These are phyloP conservation scores for Chrysoporthe austroafricana DNA, from an alignment of 2,329 filamentous ascomycete genomes.

Conservation along the genomic window DNA sequence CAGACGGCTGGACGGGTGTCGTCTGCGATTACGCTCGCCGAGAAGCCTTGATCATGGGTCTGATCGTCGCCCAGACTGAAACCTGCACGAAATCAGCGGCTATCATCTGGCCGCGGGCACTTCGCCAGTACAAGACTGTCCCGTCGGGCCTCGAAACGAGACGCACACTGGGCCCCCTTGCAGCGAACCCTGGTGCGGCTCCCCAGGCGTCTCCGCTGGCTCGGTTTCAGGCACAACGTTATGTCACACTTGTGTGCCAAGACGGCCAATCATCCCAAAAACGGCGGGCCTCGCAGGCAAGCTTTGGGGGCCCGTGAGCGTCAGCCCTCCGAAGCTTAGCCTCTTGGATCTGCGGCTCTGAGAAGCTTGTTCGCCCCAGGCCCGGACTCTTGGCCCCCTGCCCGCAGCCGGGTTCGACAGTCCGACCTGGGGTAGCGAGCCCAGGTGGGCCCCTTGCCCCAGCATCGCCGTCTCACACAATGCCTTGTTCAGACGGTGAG, in stretches of 20 bases:
- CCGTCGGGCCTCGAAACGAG: not conserved
- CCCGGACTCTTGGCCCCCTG: not conserved
- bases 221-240: not conserved
- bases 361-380: not conserved
- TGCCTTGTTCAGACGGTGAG: conserved; percentile 4
- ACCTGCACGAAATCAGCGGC: conserved; percentile 4
- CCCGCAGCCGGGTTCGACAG: not conserved
- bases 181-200: not conserved
- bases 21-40: not conserved
- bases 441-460: not conserved
- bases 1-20: not conserved
- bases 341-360: not conserved
- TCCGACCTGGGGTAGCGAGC: not conserved
- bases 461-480: not conserved
- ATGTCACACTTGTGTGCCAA: conserved; percentile 1
- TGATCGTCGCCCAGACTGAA: conserved; percentile 28
- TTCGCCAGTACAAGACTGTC: not conserved
- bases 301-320: not conserved
- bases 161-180: not conserved
- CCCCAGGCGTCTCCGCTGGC: not conserved
- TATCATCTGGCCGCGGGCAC: not conserved
- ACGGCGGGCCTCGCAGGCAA: too few relatives aligned
- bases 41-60: not conserved
- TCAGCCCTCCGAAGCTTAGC: not conserved
- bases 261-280: not conserved